Conservation (phyloP, 2,329 filamentous ascomycete genomes). For the Colletotrichum sp. region DNA sequence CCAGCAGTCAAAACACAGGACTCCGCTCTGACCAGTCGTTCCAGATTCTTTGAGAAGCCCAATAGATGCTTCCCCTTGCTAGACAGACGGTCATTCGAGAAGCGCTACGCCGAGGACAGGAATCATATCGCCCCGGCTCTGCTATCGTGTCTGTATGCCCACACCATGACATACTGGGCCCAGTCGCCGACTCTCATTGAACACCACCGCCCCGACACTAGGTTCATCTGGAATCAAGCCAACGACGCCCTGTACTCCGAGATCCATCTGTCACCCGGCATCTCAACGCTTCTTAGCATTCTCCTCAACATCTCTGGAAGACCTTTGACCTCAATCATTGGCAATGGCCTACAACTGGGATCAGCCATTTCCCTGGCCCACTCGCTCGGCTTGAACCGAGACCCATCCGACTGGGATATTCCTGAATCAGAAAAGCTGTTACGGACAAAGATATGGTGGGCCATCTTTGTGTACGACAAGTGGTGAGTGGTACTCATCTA, state of each 20-base stretch:
- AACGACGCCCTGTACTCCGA: slow-evolving; percentile 65
- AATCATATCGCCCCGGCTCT: slow-evolving; percentile 60
- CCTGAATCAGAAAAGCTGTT: slow-evolving; percentile 53
- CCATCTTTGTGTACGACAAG: slow-evolving; percentile 56
- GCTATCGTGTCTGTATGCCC: slow-evolving; percentile 62
- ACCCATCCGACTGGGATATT: slow-evolving; percentile 59
- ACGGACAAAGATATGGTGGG: slow-evolving; percentile 62
- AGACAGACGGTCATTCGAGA: slow-evolving; percentile 58
- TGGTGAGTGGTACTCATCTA: slow-evolving; percentile 43
- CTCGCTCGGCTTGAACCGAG: slow-evolving; percentile 58
- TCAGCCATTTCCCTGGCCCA: slow-evolving; percentile 57
- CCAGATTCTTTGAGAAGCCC: slow-evolving; percentile 58
- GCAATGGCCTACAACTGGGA: slow-evolving; percentile 57
- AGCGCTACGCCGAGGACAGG: slow-evolving; percentile 48
- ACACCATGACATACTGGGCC: slow-evolving; percentile 63
- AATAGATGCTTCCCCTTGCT: slow-evolving; percentile 68
- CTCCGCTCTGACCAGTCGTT: not conserved
- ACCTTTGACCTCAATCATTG: slow-evolving; percentile 64
- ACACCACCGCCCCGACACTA: slow-evolving; percentile 58
- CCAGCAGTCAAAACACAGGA: no score
- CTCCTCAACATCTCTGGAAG: slow-evolving; percentile 65
- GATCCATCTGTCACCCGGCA: slow-evolving; percentile 60
- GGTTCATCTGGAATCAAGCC: slow-evolving; percentile 68
- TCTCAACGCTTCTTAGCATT: slow-evolving; percentile 62
- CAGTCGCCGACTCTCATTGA: slow-evolving; percentile 46